These are phyloP conservation scores for Pichia heedii DNA, from an alignment of 805 yeast species.

Conservation along the genomic window DNA sequence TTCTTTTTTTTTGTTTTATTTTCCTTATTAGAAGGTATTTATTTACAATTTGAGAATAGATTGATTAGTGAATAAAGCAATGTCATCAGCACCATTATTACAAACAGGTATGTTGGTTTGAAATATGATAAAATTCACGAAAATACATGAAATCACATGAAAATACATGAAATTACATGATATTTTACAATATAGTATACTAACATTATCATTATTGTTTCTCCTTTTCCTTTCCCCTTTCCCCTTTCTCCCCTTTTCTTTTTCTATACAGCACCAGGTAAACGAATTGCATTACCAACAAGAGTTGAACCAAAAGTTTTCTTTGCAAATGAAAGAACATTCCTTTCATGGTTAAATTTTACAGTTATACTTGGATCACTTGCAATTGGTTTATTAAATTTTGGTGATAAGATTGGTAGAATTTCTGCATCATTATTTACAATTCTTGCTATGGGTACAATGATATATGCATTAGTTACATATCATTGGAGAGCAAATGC, in stretches of 20 bases:
- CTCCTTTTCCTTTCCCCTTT: not conserved
- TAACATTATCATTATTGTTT: not conserved
- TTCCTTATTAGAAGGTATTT: too few species aligned
- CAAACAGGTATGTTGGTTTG: constrained; percentile 51
- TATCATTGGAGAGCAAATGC: constrained; percentile 99
- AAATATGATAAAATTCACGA: too few species aligned
- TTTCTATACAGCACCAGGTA: constrained; percentile 38
- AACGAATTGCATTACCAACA: constrained; percentile 95
- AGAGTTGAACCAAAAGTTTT: constrained; percentile 98
- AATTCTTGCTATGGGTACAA: constrained; percentile 93
- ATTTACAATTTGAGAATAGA: too few species aligned
- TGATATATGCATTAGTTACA: constrained; percentile 90
- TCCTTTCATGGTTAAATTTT: constrained; percentile 95
- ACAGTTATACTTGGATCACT: constrained; percentile 96
- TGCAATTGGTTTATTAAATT: constrained; percentile 91
- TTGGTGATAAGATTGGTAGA: constrained; percentile 91
- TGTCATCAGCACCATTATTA: constrained; percentile 66
- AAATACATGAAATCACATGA: too few species aligned
- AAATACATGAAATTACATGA: too few species aligned
- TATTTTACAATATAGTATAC: too few species aligned
- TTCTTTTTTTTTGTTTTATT: too few species aligned
- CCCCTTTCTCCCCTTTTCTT: not conserved
- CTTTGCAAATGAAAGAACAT: constrained; percentile 98
- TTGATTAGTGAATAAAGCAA: too few species aligned
- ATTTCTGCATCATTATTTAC: constrained; percentile 93